These are phyloP conservation scores for Xylaria sp. DNA, from an alignment of 2,329 filamentous ascomycete genomes.

Conservation along the genomic window DNA sequence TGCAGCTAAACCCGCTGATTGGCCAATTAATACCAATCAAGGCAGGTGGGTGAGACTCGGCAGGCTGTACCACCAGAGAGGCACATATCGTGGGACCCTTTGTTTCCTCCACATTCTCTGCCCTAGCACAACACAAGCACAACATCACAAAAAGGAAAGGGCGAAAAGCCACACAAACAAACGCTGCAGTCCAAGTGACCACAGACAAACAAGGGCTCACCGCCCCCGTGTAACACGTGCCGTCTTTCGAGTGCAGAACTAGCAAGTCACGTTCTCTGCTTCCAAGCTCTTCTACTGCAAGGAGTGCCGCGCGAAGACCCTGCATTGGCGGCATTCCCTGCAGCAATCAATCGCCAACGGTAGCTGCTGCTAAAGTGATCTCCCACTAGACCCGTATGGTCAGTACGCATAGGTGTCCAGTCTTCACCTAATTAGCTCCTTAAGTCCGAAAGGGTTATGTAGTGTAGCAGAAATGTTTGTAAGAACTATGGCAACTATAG, in stretches of 20 bases:
- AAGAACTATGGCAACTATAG: too few species aligned
- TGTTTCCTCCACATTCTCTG: background rate
- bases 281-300: background rate
- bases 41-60: background rate
- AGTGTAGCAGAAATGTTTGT: too few species aligned
- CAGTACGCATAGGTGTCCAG: too few species aligned
- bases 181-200: background rate
- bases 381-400: too few species aligned
- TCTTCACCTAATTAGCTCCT: background rate
- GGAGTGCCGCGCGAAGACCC: conserved; percentile 13
- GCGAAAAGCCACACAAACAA: background rate
- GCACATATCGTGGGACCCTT: background rate
- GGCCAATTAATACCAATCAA: conserved; percentile 13
- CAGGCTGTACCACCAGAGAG: background rate
- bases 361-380: background rate
- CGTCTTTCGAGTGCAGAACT: conserved; percentile 13
- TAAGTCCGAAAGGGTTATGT: background rate
- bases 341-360: background rate
- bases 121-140: background rate
- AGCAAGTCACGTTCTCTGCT: conserved; percentile 23
- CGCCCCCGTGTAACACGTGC: conserved; percentile 19
- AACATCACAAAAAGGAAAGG: conserved; percentile 2
- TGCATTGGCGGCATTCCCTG: conserved; percentile 16
- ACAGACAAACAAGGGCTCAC: conserved; percentile 13
- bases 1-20: conserved; percentile 29